phyloP scores from a whole-genome alignment of 129 eudicot genomes.

The sunflower (Helianthus annuus) region HanXRQr2.0-SUNRISE NC_035433.2:8756385-8756884 shows the following conservation, averaged over 20 bases:
- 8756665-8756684: slow-evolving; percentile 60
- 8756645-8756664: slow-evolving; percentile 46
- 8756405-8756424: slow-evolving; percentile 92
- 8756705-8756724: slow-evolving; percentile 88
- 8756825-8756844: slow-evolving; percentile 61
- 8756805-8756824: slow-evolving; percentile 86
- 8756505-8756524: slow-evolving; percentile 70
- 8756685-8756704: slow-evolving; percentile 70
- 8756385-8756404: slow-evolving; percentile 83
- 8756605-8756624: slow-evolving; percentile 44
- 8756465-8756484: slow-evolving; percentile 85
- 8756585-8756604: slow-evolving; percentile 96
- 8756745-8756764: slow-evolving; percentile 75
- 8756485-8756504: slow-evolving; percentile 92
- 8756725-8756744: slow-evolving; percentile 80
- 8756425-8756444: slow-evolving; percentile 87
- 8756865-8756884: slow-evolving; percentile 5
- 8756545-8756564: slow-evolving; percentile 86
- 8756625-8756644: slow-evolving; percentile 27
- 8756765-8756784: slow-evolving; percentile 93
- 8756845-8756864: slow-evolving; percentile 44
- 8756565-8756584: slow-evolving; percentile 97
- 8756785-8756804: slow-evolving; percentile 79
- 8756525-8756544: slow-evolving; percentile 92
- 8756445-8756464: slow-evolving; percentile 93